Base-by-base conservation (phyloP, 768 basidiomycete species). In the Pleurotus platypus region DNA sequence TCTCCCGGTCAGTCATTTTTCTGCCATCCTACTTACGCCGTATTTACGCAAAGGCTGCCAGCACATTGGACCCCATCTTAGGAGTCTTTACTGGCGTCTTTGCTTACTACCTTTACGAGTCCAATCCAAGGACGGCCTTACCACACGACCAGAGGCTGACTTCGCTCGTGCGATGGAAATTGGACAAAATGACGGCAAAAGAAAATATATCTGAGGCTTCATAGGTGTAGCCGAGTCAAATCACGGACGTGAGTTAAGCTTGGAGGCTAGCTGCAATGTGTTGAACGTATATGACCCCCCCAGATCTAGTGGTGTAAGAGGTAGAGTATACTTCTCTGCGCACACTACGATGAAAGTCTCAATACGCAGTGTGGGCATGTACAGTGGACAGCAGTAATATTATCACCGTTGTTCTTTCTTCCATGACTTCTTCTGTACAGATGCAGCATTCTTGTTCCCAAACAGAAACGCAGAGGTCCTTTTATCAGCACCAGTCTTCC, bases 31-130 rank as follows among this genome's bases (percentile, higher is more conserved):
- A 50, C 56, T n/a, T 15, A 2, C 46, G 13, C 37, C 45, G 51
- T 54, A 47, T 57, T 55, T 38, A 59, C 60, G 48, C 58, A 58
- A 15, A 15, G 43, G 43, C 11, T 50, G 43, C 40, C 59, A 93
- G 90, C 24, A 67, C 79, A 1, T 63, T 91, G 4, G 92, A 94
- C 69, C 84, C 88, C 4, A 56, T 90, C 13, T 70, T 94, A 40
- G 92, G 90, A 5, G 70, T 92, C 53, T 86, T 91, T 65, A 92
- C 90, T 1, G 92, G 92, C 11, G 68, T 82, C 40, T 70, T 92
- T 43, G 92, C 92, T 4, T 93, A 85, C 68, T 85, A 90, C 67
- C 81, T 94, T 38, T 82, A 89, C 68, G 91, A 94, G 67, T 86
- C 76, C 26, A 83, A 93, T 69, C 92, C 91, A 4, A 83, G 91